Base-by-base conservation (phyloP, 176 grass and related monocot genomes). In the Poa annua region DNA sequence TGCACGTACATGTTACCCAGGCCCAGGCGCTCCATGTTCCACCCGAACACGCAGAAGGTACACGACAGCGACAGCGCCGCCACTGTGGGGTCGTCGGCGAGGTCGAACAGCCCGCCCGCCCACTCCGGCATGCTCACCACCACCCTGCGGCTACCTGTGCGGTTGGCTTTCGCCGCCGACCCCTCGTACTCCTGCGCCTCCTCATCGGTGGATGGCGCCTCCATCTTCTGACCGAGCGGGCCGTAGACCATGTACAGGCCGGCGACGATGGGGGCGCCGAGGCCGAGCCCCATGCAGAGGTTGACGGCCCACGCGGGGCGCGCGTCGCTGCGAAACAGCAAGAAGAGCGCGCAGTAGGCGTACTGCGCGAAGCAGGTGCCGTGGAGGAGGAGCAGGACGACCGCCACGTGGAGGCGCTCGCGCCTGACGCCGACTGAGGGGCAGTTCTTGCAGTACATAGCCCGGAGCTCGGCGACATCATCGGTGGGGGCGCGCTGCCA, bases 21-120 rank as follows among this genome's bases (percentile, higher is more conserved):
- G 0, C 93, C 93, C n/a, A 96, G 74, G 11, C 93, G 85, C 81
- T 96, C 89, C 93, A 93, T 91, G 85, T 96, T 96, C 93, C 93
- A 96, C 26, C 93, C 93, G 76, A 96, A 96, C 32, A 96, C 81
- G 57, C 88, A 93, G 80, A 80, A 91, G 24, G 85, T 91, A 90
- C 93, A 96, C 29, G 83, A 79, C 44, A 89, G 13, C 4, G 93
- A 93, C 20, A 87, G 47, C 64, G 51, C 85, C 67, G 84, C 74
- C 66, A 79, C 87, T 21, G 88, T 71, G 38, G 88, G 75, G 39
- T 93, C 94, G 72, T 96, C 94, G 53, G 45, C 72, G 29, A 90
- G 41, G 38, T 93, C 81, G 29, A 91, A 87, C 39, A 96, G 81
- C n/a, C 94, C 90, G 36, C 88, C 91, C 1, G 85, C 83, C 94